These are phyloP conservation scores for Didymella pinodella DNA, from an alignment of 2,329 filamentous ascomycete genomes.

Conservation along the genomic window DNA sequence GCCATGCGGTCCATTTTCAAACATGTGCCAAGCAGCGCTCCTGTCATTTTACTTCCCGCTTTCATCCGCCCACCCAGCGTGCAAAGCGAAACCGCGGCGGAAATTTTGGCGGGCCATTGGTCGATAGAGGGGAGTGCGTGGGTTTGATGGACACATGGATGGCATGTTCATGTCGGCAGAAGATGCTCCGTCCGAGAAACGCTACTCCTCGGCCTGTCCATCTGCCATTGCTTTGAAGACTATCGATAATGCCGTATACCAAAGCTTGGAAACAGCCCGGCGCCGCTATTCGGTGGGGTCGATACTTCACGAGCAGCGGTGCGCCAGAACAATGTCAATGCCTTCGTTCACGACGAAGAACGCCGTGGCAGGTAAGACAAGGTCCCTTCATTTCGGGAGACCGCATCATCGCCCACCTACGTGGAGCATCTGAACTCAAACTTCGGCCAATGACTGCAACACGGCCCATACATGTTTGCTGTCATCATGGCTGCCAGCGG, in stretches of 20 bases:
- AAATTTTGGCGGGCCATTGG: constrained; percentile 43
- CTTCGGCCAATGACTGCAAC: constrained; percentile 41
- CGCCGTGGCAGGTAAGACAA: constrained; percentile 43
- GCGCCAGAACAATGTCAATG: constrained; percentile 24
- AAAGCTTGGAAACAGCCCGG: constrained; percentile 30
- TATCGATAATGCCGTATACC: constrained; percentile 19
- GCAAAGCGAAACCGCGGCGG: constrained; percentile 39
- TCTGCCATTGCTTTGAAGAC: constrained; percentile 26
- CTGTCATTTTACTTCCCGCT: constrained; percentile 24
- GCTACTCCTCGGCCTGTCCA: constrained; percentile 13
- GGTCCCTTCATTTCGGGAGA: constrained; percentile 52
- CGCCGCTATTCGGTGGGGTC: constrained; percentile 25
- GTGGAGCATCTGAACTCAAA: constrained; percentile 50
- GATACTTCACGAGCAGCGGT: constrained; percentile 28
- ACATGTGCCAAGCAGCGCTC: constrained; percentile 43
- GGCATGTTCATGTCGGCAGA: constrained; percentile 35
- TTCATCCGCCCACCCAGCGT: constrained; percentile 19
- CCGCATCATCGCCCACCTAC: constrained; percentile 49
- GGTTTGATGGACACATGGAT: constrained; percentile 51
- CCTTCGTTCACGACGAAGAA: constrained; percentile 1
- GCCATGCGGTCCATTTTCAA: constrained; percentile 37
- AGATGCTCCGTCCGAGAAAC: constrained; percentile 31
- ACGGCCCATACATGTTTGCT: constrained; percentile 37
- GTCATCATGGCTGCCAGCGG: constrained; percentile 36
- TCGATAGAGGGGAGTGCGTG: constrained; percentile 31